These are phyloP conservation scores for Suhomyces prunicola DNA, from an alignment of 805 yeast species.

Conservation along the genomic window DNA sequence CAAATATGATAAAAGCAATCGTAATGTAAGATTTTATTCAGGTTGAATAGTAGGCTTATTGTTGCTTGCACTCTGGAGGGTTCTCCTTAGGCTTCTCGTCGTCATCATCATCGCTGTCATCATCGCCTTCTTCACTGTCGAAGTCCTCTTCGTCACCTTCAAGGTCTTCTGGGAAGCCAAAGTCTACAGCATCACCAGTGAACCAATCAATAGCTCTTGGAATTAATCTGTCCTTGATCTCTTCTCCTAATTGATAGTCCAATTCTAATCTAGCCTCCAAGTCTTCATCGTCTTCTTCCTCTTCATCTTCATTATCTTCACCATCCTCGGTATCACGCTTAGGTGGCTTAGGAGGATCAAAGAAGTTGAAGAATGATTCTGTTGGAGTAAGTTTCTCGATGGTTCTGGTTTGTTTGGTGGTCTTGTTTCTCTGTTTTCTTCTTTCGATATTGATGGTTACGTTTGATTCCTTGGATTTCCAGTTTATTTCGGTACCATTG, in stretches of 20 bases:
- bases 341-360: conserved; percentile 86
- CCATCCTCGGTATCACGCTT: conserved; percentile 45
- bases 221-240: conserved; percentile 89
- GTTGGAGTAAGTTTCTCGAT: conserved; percentile 92
- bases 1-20: background rate
- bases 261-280: conserved; percentile 81
- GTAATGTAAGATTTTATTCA: background rate
- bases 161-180: conserved; percentile 52
- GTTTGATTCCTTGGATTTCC: conserved; percentile 78
- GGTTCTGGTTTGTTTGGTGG: conserved; percentile 93
- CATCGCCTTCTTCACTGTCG: conserved; percentile 61
- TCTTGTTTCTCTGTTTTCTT: conserved; percentile 95
- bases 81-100: conserved; percentile 57
- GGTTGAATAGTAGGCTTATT: conserved; percentile 24
- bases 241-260: conserved; percentile 95
- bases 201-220: conserved; percentile 99
- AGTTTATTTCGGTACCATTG: conserved; percentile 80
- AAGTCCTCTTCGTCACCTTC: conserved; percentile 62
- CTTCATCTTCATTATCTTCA: conserved; percentile 45
- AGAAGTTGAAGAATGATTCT: conserved; percentile 93
- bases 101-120: conserved; percentile 59
- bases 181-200: conserved; percentile 93
- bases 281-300: conserved; percentile 66
- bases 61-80: conserved; percentile 79
- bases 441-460: conserved; percentile 85